These are phyloP conservation scores for Selaginella moellendorffii DNA, from an alignment of 75 land plant genomes.

Conservation along the genomic window DNA sequence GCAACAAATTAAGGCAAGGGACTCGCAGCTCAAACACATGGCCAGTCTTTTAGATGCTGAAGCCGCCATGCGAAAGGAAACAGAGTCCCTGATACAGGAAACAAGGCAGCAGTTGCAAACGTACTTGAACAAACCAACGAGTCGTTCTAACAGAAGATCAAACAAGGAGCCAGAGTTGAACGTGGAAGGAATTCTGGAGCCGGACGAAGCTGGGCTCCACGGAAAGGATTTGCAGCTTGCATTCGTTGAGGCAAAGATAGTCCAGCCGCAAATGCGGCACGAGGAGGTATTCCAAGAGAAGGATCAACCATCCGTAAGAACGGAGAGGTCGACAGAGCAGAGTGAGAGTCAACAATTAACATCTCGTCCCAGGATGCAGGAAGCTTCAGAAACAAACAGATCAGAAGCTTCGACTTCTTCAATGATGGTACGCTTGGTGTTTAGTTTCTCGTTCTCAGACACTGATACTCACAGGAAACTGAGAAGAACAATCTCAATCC, in stretches of 20 bases:
- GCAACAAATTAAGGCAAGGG: constrained; percentile 32
- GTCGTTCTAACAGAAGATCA: background rate
- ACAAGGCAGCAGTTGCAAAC: constrained; percentile 32
- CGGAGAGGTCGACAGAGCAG: too few species aligned
- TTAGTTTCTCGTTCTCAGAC: background rate
- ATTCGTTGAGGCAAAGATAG: constrained; percentile 19
- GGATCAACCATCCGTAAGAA: too few species aligned
- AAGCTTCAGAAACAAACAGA: background rate
- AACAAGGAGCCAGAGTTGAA: constrained; percentile 8
- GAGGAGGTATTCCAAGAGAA: background rate
- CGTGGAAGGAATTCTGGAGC: constrained; percentile 11
- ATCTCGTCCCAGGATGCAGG: too few species aligned
- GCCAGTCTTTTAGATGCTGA: constrained; percentile 13
- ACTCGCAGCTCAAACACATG: constrained; percentile 35
- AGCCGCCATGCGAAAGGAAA: constrained; percentile 33
- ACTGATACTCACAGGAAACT: background rate
- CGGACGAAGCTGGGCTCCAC: background rate
- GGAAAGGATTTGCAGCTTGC: background rate
- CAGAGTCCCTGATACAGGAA: constrained; percentile 25
- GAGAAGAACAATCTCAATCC: background rate
- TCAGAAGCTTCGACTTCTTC: background rate
- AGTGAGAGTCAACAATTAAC: too few species aligned
- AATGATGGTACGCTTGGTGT: background rate
- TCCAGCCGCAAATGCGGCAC: background rate
- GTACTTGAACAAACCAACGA: constrained; percentile 21